Evolutionary conservation across 305 asterid species (phyloP).

Genomic region (Galium porrigens): DNA sequence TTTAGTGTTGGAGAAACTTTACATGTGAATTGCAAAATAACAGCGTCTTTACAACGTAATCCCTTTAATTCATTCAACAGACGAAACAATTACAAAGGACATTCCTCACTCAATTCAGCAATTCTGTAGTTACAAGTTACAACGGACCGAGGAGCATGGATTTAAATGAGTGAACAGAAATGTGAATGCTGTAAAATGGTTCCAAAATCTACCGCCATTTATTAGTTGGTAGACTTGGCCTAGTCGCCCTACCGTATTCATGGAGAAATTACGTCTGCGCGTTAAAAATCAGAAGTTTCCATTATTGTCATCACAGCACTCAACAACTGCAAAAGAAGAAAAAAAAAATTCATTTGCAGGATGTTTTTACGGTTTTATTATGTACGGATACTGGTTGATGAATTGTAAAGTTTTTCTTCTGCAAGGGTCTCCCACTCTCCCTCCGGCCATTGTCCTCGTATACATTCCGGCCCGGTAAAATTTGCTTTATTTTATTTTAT

Average conservation of each 20-base stretch:
- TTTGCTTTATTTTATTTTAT: too few relatives aligned
- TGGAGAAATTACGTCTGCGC: neutral
- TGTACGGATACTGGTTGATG: neutral
- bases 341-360: too few relatives aligned
- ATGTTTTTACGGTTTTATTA: neutral
- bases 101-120: neutral
- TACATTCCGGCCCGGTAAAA: too few relatives aligned
- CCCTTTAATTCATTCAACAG: neutral
- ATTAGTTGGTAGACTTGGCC: neutral
- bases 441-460: too few relatives aligned
- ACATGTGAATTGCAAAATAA: neutral
- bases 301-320: slow-evolving; percentile 3
- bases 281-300: neutral
- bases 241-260: neutral
- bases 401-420: too few relatives aligned
- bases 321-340: neutral
- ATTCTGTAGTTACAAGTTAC: neutral
- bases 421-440: too few relatives aligned
- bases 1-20: too few relatives aligned
- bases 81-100: neutral
- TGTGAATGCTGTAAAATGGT: neutral
- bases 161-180: neutral
- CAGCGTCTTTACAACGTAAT: neutral
- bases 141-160: neutral
- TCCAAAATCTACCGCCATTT: neutral